A percentile compares a stretch with the other conserved stretches of the same genome.
Evolutionary conservation across 441 rosid genomes (phyloP).

Genomic region (Capsella rubella): DNA sequence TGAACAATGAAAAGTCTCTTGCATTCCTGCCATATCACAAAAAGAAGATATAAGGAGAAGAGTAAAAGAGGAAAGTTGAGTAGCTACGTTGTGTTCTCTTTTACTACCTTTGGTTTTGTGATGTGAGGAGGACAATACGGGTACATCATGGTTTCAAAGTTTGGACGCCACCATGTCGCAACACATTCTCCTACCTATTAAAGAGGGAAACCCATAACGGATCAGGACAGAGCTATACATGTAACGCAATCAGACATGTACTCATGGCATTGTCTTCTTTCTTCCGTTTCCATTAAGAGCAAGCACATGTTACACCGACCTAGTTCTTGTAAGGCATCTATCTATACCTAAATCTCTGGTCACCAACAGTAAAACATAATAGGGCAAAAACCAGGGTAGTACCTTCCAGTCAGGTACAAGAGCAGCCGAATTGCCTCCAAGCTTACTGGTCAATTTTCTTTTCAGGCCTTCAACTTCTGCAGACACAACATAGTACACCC

Average conservation of each 20-base stretch:
- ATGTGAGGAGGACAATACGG: slow-evolving; percentile 99
- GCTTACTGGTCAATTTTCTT: slow-evolving; percentile 96
- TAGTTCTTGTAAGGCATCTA: slow-evolving; percentile 12
- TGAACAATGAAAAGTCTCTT: slow-evolving; percentile 96
- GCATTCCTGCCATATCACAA: slow-evolving; percentile 74
- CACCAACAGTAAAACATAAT: slow-evolving; percentile 8
- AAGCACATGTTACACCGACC: not conserved
- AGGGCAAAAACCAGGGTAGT: slow-evolving; percentile 24
- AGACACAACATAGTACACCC: slow-evolving; percentile 28
- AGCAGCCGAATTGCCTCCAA: slow-evolving; percentile 88
- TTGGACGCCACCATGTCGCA: slow-evolving; percentile 99
- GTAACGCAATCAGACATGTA: slow-evolving; percentile 12
- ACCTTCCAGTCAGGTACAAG: slow-evolving; percentile 99
- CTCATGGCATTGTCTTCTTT: slow-evolving; percentile 4
- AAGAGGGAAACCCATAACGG: not conserved
- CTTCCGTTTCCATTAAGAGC: slow-evolving; percentile 18
- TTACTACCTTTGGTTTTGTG: slow-evolving; percentile 87
- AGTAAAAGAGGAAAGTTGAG: slow-evolving; percentile 1
- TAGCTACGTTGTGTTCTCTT: slow-evolving; percentile 1
- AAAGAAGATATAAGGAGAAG: slow-evolving; percentile 27
- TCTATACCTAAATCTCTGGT: not conserved
- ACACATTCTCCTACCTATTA: slow-evolving; percentile 95
- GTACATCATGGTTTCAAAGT: slow-evolving; percentile 96
- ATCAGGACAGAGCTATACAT: slow-evolving; percentile 11
- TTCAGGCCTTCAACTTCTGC: slow-evolving; percentile 93